Conservation (phyloP, 2,329 filamentous ascomycete genomes). For the Neonectria punicea region DNA sequence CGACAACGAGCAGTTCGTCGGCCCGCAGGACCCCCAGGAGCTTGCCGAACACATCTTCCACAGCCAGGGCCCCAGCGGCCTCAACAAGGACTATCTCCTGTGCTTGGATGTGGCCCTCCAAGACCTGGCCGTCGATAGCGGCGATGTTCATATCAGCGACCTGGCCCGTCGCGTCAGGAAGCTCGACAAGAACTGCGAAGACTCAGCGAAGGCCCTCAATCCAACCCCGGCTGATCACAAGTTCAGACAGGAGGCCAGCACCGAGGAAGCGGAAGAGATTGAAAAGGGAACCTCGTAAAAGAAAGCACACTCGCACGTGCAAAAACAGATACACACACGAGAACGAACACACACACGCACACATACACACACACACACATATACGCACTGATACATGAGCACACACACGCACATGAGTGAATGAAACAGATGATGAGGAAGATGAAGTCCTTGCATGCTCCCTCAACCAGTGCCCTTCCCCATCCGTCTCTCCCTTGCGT, state of each 20-base stretch:
- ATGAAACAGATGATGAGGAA: conserved; percentile 17
- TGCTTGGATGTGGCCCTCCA: conserved; percentile 80
- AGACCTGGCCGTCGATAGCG: conserved; percentile 78
- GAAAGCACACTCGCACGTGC: conserved; percentile 13
- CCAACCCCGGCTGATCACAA: conserved; percentile 24
- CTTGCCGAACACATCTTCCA: conserved; percentile 84
- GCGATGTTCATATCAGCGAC: conserved; percentile 86
- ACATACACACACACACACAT: conserved; percentile 19
- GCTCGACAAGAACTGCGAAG: conserved; percentile 53
- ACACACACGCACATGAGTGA: conserved; percentile 16
- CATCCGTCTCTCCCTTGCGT: neutral
- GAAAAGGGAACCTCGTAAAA: conserved; percentile 34
- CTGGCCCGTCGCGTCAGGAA: conserved; percentile 77
- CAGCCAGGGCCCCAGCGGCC: conserved; percentile 84
- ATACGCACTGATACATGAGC: neutral
- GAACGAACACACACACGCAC: conserved; percentile 10
- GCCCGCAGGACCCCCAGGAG: conserved; percentile 79
- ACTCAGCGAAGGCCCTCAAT: conserved; percentile 22
- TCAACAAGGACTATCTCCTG: conserved; percentile 90
- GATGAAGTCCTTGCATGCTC: conserved; percentile 21
- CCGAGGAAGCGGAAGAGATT: conserved; percentile 46
- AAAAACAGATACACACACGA: neutral
- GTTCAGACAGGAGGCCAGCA: conserved; percentile 40
- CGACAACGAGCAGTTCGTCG: conserved; percentile 90
- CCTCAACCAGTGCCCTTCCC: conserved; percentile 3